phyloP scores from a whole-genome alignment of 139 green algal genomes.

The Coelastrella sp. region DNA sequence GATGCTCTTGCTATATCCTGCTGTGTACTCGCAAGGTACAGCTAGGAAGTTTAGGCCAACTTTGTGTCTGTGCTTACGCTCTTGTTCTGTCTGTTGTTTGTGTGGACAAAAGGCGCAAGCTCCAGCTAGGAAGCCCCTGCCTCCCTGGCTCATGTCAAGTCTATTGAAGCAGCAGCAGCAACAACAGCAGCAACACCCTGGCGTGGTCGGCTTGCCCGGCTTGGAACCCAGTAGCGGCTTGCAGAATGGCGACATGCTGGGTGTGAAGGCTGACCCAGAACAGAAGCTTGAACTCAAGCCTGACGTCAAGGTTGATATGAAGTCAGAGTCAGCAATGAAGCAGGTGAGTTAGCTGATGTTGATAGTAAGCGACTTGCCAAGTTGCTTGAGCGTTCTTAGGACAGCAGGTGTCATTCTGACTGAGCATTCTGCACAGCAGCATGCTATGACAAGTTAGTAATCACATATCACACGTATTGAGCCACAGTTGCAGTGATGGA shows the following conservation, averaged over 20 bases:
- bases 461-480: too few relatives aligned
- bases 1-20: too few relatives aligned
- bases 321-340: neutral
- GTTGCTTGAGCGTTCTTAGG: too few relatives aligned
- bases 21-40: neutral
- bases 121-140: slow-evolving; percentile 10
- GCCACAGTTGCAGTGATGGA: too few relatives aligned
- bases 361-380: too few relatives aligned
- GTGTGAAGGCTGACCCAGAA: neutral
- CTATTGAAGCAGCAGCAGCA: slow-evolving; percentile 17
- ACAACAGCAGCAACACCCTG: slow-evolving; percentile 24
- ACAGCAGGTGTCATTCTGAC: too few relatives aligned
- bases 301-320: neutral
- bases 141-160: slow-evolving; percentile 26
- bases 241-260: neutral
- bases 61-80: neutral
- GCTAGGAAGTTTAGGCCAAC: neutral
- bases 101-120: neutral
- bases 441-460: too few relatives aligned
- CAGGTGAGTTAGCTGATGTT: neutral
- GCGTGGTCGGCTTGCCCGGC: neutral
- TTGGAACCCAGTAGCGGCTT: neutral
- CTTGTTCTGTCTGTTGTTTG: neutral
- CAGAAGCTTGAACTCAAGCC: neutral
- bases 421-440: too few relatives aligned